Evolutionary conservation across 768 basidiomycete species (phyloP).

Genomic region (Coprinopsis strossmayeri): DNA sequence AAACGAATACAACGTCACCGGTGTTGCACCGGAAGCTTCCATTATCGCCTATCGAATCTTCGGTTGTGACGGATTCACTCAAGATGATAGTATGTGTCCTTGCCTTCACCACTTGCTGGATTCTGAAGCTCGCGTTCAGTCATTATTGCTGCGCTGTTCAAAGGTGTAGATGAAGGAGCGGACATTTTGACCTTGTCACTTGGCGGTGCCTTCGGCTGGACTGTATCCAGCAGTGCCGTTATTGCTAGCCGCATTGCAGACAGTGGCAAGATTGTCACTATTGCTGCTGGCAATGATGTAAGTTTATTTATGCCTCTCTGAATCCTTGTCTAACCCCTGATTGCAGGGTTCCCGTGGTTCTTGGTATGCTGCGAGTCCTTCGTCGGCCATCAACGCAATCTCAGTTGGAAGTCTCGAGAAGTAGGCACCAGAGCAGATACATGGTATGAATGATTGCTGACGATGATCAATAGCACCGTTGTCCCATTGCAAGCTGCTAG

Average conservation of each 20-base stretch:
- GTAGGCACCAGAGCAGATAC: constrained; percentile 17
- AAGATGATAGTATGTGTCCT: constrained; percentile 40
- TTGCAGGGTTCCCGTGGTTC: constrained; percentile 46
- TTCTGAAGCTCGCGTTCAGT: constrained; percentile 16
- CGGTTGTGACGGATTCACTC: constrained; percentile 46
- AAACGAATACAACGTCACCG: constrained; percentile 61
- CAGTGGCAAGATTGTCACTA: constrained; percentile 54
- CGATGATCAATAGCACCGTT: constrained; percentile 30
- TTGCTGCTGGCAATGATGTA: constrained; percentile 53
- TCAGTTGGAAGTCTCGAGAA: constrained; percentile 52
- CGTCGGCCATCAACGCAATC: constrained; percentile 50
- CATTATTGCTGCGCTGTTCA: constrained; percentile 43
- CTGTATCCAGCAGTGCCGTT: constrained; percentile 44
- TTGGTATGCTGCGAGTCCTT: constrained; percentile 53
- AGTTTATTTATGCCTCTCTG: not conserved
- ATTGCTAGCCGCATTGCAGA: constrained; percentile 53
- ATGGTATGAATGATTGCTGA: not conserved
- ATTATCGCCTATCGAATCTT: constrained; percentile 54
- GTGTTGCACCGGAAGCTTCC: constrained; percentile 58
- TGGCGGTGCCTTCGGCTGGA: constrained; percentile 60
- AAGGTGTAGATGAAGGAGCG: constrained; percentile 42
- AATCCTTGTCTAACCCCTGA: not conserved
- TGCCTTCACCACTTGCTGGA: not conserved
- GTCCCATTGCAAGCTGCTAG: constrained; percentile 53
- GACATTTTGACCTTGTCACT: constrained; percentile 66